phyloP scores from a whole-genome alignment of 1,284 basidiomycete genomes.

The Malassezia equina region DNA sequence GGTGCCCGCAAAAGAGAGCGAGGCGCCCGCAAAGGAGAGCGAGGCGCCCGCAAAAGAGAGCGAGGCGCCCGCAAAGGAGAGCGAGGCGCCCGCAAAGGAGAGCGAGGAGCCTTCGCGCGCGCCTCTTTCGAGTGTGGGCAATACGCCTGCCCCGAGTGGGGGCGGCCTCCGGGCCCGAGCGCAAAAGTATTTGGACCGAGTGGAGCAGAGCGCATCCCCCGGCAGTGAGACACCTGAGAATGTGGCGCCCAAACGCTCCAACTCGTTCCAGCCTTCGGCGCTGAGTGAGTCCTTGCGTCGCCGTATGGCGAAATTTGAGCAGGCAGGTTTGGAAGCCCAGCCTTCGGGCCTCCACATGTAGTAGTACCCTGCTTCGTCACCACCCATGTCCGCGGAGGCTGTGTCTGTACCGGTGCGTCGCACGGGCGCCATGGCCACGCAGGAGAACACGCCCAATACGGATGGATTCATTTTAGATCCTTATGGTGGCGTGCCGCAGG shows the following conservation, averaged over 20 bases:
- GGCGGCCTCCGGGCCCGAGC: slow-evolving; percentile 14
- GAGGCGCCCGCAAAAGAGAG: neutral
- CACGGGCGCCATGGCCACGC: too few species aligned
- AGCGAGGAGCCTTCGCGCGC: neutral
- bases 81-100: neutral
- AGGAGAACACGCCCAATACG: slow-evolving; percentile 10
- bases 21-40: neutral
- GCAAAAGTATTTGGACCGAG: slow-evolving; percentile 11
- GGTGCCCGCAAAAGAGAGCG: too few species aligned
- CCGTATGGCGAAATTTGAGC: slow-evolving; percentile 11
- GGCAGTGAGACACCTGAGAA: neutral
- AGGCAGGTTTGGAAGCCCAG: neutral
- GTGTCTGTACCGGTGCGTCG: too few species aligned
- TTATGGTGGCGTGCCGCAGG: slow-evolving; percentile 24
- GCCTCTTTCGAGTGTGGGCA: slow-evolving; percentile 8
- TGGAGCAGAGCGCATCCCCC: neutral
- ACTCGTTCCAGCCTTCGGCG: slow-evolving; percentile 9
- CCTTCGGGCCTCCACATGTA: neutral
- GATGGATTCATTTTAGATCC: slow-evolving; percentile 26
- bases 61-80: neutral
- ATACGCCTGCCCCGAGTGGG: neutral
- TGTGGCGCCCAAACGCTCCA: neutral
- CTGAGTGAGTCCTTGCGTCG: slow-evolving; percentile 14
- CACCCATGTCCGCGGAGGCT: too few species aligned
- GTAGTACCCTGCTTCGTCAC: too few species aligned